Conservation (phyloP, 805 yeast genomes). For the Grigorovia jiainica region DNA sequence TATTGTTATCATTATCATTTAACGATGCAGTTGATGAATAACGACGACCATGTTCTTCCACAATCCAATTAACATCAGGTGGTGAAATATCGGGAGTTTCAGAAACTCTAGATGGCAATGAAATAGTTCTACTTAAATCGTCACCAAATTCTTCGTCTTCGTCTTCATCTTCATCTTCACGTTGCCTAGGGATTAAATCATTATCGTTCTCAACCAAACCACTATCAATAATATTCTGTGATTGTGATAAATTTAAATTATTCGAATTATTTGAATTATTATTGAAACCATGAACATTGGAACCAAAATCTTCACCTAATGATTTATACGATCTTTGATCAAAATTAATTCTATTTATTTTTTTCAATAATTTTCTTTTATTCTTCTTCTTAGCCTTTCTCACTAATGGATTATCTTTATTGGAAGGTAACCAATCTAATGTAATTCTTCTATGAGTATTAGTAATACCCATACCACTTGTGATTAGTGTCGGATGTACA, state of each 20-base stretch:
- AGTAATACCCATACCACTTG: constrained; percentile 35
- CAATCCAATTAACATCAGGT: constrained; percentile 32
- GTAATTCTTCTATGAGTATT: constrained; percentile 33
- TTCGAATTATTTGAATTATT: too few relatives aligned
- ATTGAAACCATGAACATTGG: constrained; percentile 16
- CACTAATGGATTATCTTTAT: constrained; percentile 34
- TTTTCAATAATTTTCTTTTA: constrained; percentile 5
- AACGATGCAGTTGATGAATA: constrained; percentile 28
- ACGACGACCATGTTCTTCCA: constrained; percentile 33
- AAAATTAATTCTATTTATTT: constrained; percentile 5
- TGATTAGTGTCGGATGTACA: constrained; percentile 31
- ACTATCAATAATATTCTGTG: too few relatives aligned
- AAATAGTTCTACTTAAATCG: constrained; percentile 32
- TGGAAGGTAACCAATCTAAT: constrained; percentile 32
- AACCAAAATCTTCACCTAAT: constrained; percentile 30
- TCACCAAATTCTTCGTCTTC: constrained; percentile 19
- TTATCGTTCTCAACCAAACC: constrained; percentile 7
- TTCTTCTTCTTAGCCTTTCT: constrained; percentile 20
- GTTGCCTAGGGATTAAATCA: constrained; percentile 1
- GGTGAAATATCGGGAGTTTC: constrained; percentile 26
- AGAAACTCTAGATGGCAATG: constrained; percentile 34
- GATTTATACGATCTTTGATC: constrained; percentile 34
- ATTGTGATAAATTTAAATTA: too few relatives aligned
- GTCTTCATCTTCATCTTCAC: not conserved
- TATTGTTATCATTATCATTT: constrained; percentile 13